Conservation (phyloP, 2,329 filamentous ascomycete species). For the Apiospora hydei region DNA sequence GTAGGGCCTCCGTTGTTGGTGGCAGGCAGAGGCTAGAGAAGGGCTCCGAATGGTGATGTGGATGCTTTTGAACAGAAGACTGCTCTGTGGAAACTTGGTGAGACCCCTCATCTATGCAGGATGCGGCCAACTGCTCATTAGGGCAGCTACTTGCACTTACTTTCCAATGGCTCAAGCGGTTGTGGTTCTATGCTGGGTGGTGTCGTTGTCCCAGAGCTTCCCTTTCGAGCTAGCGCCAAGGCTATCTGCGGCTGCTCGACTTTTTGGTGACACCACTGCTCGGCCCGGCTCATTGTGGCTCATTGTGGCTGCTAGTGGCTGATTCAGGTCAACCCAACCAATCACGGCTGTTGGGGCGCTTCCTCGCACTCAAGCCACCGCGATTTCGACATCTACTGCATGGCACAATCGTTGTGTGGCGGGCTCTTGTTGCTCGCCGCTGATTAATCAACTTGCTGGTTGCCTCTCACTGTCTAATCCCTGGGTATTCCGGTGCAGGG, state of each 20-base stretch:
- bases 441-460: background rate
- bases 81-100: slow-evolving; percentile 38
- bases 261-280: background rate
- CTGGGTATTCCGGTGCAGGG: background rate
- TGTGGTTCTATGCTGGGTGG: background rate
- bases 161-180: background rate
- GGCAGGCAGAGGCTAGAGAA: slow-evolving; percentile 30
- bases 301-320: slow-evolving; percentile 12
- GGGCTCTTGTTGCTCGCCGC: background rate
- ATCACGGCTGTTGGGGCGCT: no score
- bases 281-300: slow-evolving; percentile 1
- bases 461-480: background rate
- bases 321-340: no score
- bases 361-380: background rate
- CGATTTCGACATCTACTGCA: background rate
- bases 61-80: slow-evolving; percentile 38
- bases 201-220: background rate
- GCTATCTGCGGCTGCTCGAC: background rate
- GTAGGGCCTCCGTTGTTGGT: slow-evolving; percentile 31
- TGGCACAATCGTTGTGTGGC: background rate
- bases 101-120: slow-evolving; percentile 35
- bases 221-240: slow-evolving; percentile 15
- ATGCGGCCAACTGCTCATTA: slow-evolving; percentile 4
- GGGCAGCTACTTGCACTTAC: slow-evolving; percentile 5
- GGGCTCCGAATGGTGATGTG: slow-evolving; percentile 39